Evolutionary conservation across 495 filamentous ascomycete species (phyloP), one percentile per base, ranked within the genome.

Genomic region (Penicillium steckii): DNA sequence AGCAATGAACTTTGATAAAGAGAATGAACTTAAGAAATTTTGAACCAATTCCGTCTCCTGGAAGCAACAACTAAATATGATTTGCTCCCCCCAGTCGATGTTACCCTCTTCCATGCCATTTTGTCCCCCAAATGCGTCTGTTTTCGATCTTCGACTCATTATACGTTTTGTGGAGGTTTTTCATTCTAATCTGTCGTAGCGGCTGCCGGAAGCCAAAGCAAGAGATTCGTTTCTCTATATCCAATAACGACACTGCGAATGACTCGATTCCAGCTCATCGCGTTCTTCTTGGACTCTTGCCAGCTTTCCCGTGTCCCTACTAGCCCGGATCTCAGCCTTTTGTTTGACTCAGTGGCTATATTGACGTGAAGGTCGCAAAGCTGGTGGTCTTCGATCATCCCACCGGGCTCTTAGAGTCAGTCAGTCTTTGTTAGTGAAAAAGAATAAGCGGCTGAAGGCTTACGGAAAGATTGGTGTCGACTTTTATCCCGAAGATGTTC

Each of bases 341-440:
- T 12, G 26, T 46, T 46, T 8, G 44, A n/a, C 21, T 46, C 44
- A 9, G 13, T 18, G n/a, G 12, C 8, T 17, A 25, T 1, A 10
- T 27, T 17, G n/a, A 46, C 30, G 3, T 10, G 10, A 30, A 29
- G 12, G 44, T 46, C 44, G 44, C 44, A 46, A n/a, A 46, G 26
- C 26, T 46, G 44, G 27, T 46, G 44, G 25, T 46, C 26, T 24
- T 46, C 44, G 12, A 46, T 46, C 44, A 25, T 27, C 4, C 44
- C 44, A 30, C 19, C 24, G 3, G 44, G 30, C 4, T 44, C 41
- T 21, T 23, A 23, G 27, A 1, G 6, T 30, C 27, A 30, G 27
- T 2, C 27, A 3, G 7, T 30, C 27, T 8, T 30, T 8, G 2
- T 9, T 8, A 8, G 13, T 1, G 27, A 12, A 1, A 8, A 30